Evolutionary conservation across 306 rosid species (phyloP), one percentile per base, ranked within the genome.

Genomic region (Geum urbanum): DNA sequence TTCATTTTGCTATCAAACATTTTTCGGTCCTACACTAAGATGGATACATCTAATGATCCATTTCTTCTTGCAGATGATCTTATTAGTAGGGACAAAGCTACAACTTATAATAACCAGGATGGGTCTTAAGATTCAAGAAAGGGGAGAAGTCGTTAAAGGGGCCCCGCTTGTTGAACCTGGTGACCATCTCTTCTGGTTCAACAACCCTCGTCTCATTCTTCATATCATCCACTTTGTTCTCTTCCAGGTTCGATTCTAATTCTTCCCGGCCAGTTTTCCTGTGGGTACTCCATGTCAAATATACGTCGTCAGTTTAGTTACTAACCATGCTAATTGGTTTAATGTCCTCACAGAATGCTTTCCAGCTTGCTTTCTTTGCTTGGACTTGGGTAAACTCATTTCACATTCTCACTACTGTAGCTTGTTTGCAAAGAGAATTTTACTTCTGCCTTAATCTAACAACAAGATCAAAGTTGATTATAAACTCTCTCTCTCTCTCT

Each of bases 361-460:
- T 92, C 63, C 89, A 90, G 77, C 86, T 92, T 20, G 96, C 96
- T 58, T 89, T 89, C 84, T 78, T 89, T 43, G 69, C 88, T 7
- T 92, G 98, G 98, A 76, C 91, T 66, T 70, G 75, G 82, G 98
- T 87, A 9, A 47, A n/a, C 32, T 18, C 59, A 22, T 24, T 16
- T 71, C 14, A n/a, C 60, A 40, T 40, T 54, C 1, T 19, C 24
- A 6, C n/a, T 6, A 32, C 37, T 32, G 37, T 32, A 2, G 37
- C 9, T 65, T 51, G 55, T 63, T 52, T 8, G 14, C n/a, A 18
- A 41, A 14, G 8, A 39, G 2, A 1, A 32, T 8, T 22, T 52
- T 20, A 43, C 64, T 41, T 53, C 13, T 45, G 4, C 64, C 52
- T 53, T 19, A 24, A 7, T 70, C 16, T 40, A 4, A 8, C 18